phyloP scores from a whole-genome alignment of 257 asterid genomes.

The Solanum sejunctum region DNA sequence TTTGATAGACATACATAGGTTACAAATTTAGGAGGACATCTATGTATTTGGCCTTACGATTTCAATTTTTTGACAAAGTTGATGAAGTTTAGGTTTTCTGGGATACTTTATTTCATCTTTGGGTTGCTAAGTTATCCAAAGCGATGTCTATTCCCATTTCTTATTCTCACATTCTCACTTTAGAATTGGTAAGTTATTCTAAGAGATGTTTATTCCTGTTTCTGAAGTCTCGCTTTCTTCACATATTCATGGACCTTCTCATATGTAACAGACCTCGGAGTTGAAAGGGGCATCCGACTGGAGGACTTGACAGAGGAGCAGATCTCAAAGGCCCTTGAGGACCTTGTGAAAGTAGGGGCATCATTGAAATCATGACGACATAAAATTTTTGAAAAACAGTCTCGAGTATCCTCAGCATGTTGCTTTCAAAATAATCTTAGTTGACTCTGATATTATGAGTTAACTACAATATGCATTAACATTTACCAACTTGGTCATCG shows the following conservation, averaged over 20 bases:
- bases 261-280: conserved; percentile 41
- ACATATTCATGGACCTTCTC: neutral
- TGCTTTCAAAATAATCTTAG: neutral
- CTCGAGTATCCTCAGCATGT: neutral
- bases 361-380: conserved; percentile 19
- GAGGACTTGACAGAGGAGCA: conserved; percentile 64
- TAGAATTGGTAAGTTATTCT: neutral
- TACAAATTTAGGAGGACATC: neutral
- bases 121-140: neutral
- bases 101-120: neutral
- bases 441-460: neutral
- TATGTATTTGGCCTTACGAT: neutral
- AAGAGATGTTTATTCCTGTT: neutral
- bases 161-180: neutral
- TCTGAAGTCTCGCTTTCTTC: neutral
- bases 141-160: neutral
- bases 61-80: neutral
- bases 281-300: conserved; percentile 66
- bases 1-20: too few relatives aligned
- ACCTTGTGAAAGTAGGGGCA: conserved; percentile 57
- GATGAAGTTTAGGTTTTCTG: neutral
- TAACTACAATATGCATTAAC: neutral
- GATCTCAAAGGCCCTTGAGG: conserved; percentile 67
- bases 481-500: neutral
- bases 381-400: neutral